phyloP scores from a whole-genome alignment of 1,139 yeast species.

The Saccharomyces hybrid region DNA sequence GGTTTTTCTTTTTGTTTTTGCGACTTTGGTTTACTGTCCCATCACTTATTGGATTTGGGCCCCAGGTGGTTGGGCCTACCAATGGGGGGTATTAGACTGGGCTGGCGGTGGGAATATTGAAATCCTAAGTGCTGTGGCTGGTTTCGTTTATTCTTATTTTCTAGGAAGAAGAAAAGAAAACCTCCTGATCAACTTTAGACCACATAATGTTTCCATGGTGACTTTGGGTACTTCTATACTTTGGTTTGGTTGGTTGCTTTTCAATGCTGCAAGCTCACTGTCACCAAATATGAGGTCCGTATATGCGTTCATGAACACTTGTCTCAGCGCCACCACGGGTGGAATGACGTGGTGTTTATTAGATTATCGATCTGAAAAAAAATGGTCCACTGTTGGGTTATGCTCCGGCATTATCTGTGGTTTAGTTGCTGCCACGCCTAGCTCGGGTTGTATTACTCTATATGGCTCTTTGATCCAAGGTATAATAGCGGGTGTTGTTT shows the following conservation, averaged over 20 bases:
- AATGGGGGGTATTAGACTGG: constrained; percentile 88
- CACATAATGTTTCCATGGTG: constrained; percentile 86
- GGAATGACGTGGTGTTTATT: constrained; percentile 88
- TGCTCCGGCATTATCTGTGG: constrained; percentile 96
- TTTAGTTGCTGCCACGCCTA: constrained; percentile 92
- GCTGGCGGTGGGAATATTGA: constrained; percentile 99
- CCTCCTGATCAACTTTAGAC: constrained; percentile 79
- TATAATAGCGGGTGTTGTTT: constrained; percentile 66
- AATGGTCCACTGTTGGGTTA: constrained; percentile 91
- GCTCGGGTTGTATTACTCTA: constrained; percentile 82
- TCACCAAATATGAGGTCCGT: constrained; percentile 44
- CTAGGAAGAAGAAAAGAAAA: constrained; percentile 80
- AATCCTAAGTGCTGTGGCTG: constrained; percentile 83
- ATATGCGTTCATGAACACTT: constrained; percentile 82
- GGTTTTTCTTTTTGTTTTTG: constrained; percentile 79
- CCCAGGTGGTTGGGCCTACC: constrained; percentile 82
- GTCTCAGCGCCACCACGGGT: constrained; percentile 81
- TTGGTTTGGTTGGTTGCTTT: constrained; percentile 84
- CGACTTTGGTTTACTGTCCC: constrained; percentile 88
- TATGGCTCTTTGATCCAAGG: constrained; percentile 91
- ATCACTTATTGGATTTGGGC: constrained; percentile 95
- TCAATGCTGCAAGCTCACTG: constrained; percentile 75
- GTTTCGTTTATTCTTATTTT: constrained; percentile 75
- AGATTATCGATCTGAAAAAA: constrained; percentile 79
- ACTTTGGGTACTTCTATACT: constrained; percentile 71